phyloP scores from a whole-genome alignment of 2,329 filamentous ascomycete species.

The Paraphoma sp. region DNA sequence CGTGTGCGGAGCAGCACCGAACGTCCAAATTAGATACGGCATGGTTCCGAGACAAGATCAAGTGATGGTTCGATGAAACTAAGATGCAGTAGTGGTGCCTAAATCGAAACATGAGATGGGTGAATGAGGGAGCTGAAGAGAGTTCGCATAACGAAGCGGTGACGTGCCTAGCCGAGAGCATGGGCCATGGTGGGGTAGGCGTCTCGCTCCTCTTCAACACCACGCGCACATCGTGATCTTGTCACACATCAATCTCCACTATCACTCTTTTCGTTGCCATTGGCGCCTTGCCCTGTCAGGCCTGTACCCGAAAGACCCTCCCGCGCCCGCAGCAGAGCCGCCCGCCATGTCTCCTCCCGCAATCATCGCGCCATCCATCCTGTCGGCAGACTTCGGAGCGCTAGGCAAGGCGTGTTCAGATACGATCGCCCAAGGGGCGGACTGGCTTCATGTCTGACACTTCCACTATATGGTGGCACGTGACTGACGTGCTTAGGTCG shows the following conservation, averaged over 20 bases:
- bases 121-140: constrained; percentile 15
- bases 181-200: constrained; percentile 28
- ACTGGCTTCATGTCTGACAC: constrained; percentile 47
- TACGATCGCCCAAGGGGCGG: constrained; percentile 85
- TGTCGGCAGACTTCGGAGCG: constrained; percentile 92
- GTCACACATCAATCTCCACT: constrained; percentile 33
- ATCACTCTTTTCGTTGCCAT: constrained; percentile 19
- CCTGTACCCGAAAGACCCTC: constrained; percentile 6
- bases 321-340: constrained; percentile 22
- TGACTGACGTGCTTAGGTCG: constrained; percentile 82
- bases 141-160: constrained; percentile 25
- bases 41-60: background rate
- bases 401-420: constrained; percentile 85
- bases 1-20: background rate
- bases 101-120: constrained; percentile 17
- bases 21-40: background rate
- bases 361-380: constrained; percentile 97
- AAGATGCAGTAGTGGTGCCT: background rate
- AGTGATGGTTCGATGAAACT: constrained; percentile 1
- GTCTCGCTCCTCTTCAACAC: constrained; percentile 40
- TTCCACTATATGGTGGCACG: constrained; percentile 5
- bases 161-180: constrained; percentile 24
- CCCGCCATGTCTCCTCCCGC: constrained; percentile 80
- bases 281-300: constrained; percentile 21
- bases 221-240: constrained; percentile 38